Base-by-base conservation (phyloP, 1,139 yeast species). In the Yamadazyma songkhlaensis region DNA sequence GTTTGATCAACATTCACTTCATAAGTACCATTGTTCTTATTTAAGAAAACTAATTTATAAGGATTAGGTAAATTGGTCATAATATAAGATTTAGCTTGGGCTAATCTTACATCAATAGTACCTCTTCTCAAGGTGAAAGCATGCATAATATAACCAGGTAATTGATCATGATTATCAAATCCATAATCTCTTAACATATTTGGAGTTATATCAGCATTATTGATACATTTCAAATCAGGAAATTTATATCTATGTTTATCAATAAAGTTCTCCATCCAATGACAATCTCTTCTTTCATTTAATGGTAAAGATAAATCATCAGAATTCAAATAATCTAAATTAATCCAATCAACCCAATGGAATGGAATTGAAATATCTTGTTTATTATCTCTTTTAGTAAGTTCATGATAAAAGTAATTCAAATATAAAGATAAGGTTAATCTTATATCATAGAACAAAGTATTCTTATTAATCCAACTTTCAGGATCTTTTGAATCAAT, bases 381-480 rank as follows among this genome's bases (percentile, higher is more conserved):
- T 10, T 24, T 21, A 11, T 34, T 33, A 22, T 33, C 38, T 36
- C 37, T 42, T 41, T 25, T 31, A n/a, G 20, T 11, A 3, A 44
- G 22, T 24, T 45, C 35, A 23, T 43, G 26, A 31, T 49, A 52
- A 12, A 67, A 50, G 39, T 61, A 51, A 37, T 57, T 53, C 28
- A 67, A 32, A 43, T 66, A 68, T 6, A 64, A 60, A 0, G 73
- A 43, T 29, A 61, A 47, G 1, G 76, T 66, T 39, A 68, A 49
- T 38, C 75, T 51, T 9, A 72, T 72, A 43, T 70, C 75, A 39
- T 55, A 65, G 28, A 44, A 53, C 29, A 66, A 52, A 8, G 46
- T 43, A 32, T 54, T 47, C 34, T 45, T 47, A 37, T 54, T 53
- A 20, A 34, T 35, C 55, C 57, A 53, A 7, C 54, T 47, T 24